Percentiles rank a stretch among this genome's conserved stretches.
Conservation (phyloP, 169 alveolate genomes). For the Plasmodium coatneyi region DNA sequence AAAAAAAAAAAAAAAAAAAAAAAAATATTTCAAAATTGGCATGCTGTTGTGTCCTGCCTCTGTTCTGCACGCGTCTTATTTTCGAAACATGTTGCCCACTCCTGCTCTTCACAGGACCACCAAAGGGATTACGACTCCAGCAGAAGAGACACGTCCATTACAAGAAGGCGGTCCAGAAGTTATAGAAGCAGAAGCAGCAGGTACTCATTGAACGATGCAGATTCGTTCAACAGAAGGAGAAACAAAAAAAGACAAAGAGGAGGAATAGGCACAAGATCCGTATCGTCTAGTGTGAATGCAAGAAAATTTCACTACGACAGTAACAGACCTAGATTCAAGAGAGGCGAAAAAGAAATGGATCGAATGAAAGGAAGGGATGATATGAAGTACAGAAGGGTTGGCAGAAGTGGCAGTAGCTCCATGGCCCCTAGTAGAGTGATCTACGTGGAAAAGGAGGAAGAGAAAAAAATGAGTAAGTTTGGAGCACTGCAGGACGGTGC, state of each 20-base stretch:
- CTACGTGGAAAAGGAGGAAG: conserved; percentile 33
- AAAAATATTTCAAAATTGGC: neutral
- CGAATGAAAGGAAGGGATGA: neutral
- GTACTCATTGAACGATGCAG: neutral
- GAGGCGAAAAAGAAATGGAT: conserved; percentile 11
- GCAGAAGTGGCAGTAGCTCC: conserved; percentile 37
- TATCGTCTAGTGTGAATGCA: conserved; percentile 16
- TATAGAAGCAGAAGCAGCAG: conserved; percentile 15
- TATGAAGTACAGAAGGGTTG: neutral
- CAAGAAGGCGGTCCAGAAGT: conserved; percentile 39
- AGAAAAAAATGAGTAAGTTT: conserved; percentile 5
- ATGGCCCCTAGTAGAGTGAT: conserved; percentile 28
- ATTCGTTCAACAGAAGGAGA: conserved; percentile 3
- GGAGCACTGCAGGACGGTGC: neutral
- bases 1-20: neutral
- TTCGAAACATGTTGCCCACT: neutral
- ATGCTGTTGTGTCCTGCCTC: neutral
- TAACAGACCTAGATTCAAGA: conserved; percentile 4
- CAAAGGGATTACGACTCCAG: conserved; percentile 16
- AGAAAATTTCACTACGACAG: conserved; percentile 41
- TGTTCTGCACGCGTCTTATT: neutral
- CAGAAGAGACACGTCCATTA: conserved; percentile 4
- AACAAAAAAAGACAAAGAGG: conserved; percentile 22
- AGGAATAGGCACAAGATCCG: conserved; percentile 29
- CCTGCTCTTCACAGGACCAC: neutral